Evolutionary conservation across 2,329 filamentous ascomycete species (phyloP), one percentile per base, ranked within the genome.

Genomic region (Aaosphaeria pasadenensis): DNA sequence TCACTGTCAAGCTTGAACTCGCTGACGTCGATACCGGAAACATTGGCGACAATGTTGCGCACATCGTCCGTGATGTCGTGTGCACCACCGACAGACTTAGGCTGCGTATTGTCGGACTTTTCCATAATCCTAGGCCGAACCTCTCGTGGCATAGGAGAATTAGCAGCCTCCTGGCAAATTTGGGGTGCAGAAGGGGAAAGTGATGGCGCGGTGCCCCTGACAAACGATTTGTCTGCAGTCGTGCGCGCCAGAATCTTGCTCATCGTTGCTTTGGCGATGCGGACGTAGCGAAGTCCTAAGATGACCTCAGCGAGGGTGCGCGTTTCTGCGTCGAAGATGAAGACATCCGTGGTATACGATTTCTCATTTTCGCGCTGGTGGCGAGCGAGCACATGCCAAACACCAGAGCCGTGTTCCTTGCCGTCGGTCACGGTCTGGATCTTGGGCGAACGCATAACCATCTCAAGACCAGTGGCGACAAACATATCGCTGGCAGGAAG

Each of bases 401-500:
- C 28, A 44, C 13, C 31, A 5, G 30, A 29, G n/a, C 11, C 28
- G 17, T 44, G 6, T 29, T 44, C 28, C 24, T 24, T 6, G 24
- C 24, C 40, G 24, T 41, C 39, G 11, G 41, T 28, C 31, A 44
- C 28, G 3, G 28, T 35, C 7, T 7, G 11, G 30, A n/a, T 13
- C 28, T 11, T 7, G 6, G 29, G 42, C 17, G 42, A 44, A 13
- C 29, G 30, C 30, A 44, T 33, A 7, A 29, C 11, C 29, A 32
- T 13, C 30, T 44, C 29, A n/a, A 7, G 9, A 24, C 29, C 64
- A 30, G 46, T 59, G 4, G 60, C 59, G 28, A 70, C 54, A n/a
- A 58, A 70, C 36, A 69, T 62, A 2, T 64, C 55, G 0, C 42
- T 35, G n/a, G 42, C n/a, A 7, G 32, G n/a, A n/a, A 9, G 11